These are phyloP conservation scores for Schoenoplectus tabernaemontani DNA, from an alignment of 202 grass and related monocot genomes.

Conservation along the genomic window DNA sequence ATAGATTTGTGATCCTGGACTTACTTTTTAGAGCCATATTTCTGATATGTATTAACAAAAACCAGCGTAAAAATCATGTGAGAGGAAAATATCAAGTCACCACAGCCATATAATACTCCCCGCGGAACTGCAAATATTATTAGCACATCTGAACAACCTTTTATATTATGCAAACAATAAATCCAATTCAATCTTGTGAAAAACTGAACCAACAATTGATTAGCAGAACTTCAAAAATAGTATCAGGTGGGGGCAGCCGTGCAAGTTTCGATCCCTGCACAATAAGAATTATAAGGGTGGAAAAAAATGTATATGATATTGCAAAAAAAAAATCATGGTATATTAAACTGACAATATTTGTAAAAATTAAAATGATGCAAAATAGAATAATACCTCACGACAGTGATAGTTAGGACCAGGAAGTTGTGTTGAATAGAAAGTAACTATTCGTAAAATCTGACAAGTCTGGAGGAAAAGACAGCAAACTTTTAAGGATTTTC, in stretches of 20 bases:
- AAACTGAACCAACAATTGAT: slow-evolving; percentile 63
- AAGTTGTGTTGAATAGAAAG: slow-evolving; percentile 96
- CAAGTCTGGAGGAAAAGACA: slow-evolving; percentile 49
- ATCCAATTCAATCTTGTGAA: background rate
- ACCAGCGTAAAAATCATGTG: slow-evolving; percentile 98
- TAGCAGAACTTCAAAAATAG: slow-evolving; percentile 69
- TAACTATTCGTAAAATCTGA: slow-evolving; percentile 72
- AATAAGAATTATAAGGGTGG: slow-evolving; percentile 15
- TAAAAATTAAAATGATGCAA: slow-evolving; percentile 7
- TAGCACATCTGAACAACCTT: slow-evolving; percentile 22
- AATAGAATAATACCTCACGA: slow-evolving; percentile 63
- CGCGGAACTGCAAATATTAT: slow-evolving; percentile 66
- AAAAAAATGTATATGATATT: background rate
- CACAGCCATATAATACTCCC: slow-evolving; percentile 86
- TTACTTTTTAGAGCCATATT: slow-evolving; percentile 94
- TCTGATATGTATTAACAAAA: slow-evolving; percentile 81
- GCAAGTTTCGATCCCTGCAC: slow-evolving; percentile 66
- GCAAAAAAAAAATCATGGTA: background rate
- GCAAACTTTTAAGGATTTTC: no score
- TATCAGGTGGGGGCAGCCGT: slow-evolving; percentile 61
- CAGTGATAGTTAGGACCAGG: slow-evolving; percentile 99
- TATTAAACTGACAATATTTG: background rate
- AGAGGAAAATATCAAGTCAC: slow-evolving; percentile 98
- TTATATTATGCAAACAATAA: slow-evolving; percentile 9
- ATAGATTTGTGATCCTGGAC: background rate